Percentiles rank a stretch among this genome's conserved stretches.
These are phyloP conservation scores for Fusarium coicis DNA, from an alignment of 2,329 filamentous ascomycete species.

Conservation along the genomic window DNA sequence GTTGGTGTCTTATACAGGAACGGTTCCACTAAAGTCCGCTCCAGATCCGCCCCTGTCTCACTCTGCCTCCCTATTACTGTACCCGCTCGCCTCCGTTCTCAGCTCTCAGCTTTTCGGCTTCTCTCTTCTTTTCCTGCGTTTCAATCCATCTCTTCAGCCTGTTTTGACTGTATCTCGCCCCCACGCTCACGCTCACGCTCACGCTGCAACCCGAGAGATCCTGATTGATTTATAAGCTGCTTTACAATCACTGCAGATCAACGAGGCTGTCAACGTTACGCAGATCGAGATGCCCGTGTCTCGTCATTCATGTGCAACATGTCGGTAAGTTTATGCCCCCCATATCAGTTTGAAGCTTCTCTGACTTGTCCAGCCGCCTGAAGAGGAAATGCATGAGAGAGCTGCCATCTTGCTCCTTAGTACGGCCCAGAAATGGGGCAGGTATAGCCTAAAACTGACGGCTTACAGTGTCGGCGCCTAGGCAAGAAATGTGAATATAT, in stretches of 20 bases:
- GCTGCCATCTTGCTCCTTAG: neutral
- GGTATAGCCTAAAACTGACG: neutral
- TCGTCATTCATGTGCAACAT: constrained; percentile 2
- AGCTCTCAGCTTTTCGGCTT: neutral
- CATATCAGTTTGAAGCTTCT: neutral
- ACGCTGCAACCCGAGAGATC: neutral
- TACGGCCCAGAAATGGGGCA: neutral
- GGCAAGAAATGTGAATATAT: constrained; percentile 6
- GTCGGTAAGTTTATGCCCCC: neutral
- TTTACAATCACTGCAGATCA: neutral
- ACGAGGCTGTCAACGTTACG: neutral
- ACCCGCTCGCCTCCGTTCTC: neutral
- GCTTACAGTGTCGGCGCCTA: neutral
- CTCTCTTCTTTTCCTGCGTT: neutral
- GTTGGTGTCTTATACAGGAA: neutral
- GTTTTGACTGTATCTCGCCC: neutral
- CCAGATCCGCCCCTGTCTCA: neutral
- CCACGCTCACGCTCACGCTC: neutral
- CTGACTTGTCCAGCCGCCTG: neutral
- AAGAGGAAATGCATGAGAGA: constrained; percentile 12
- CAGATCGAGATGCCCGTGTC: neutral
- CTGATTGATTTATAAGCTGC: neutral
- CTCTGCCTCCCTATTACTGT: neutral
- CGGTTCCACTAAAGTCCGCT: constrained; percentile 1
- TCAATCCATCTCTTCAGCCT: neutral